A percentile compares a stretch with the other conserved stretches of the same genome.
phyloP scores from a whole-genome alignment of 306 rosid genomes.

The Cucumis cinereus region DNA sequence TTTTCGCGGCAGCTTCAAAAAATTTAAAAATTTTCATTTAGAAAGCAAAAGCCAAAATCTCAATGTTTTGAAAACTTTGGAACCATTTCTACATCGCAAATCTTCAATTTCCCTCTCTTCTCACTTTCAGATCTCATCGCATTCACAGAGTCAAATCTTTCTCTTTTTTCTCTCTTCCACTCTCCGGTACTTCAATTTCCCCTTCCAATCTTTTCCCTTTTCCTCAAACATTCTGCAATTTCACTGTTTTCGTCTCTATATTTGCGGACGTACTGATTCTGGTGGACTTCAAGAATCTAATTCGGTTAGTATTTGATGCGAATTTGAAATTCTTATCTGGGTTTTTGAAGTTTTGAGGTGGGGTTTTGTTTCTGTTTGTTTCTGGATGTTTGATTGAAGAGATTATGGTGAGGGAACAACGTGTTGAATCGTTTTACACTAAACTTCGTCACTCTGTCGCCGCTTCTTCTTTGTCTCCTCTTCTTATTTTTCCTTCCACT shows the following conservation, averaged over 20 bases:
- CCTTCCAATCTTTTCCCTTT: neutral
- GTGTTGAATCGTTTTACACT: constrained; percentile 55
- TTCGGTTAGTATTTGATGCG: neutral
- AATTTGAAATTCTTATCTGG: neutral
- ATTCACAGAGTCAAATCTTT: neutral
- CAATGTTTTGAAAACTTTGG: constrained; percentile 9
- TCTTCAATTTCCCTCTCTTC: neutral
- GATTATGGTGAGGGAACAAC: constrained; percentile 59
- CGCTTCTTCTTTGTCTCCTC: constrained; percentile 40
- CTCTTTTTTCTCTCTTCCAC: neutral
- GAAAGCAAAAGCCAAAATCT: neutral
- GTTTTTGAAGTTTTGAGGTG: neutral
- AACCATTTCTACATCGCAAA: constrained; percentile 1
- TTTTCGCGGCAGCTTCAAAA: constrained; percentile 28
- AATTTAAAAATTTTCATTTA: constrained; percentile 16
- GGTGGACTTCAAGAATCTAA: neutral
- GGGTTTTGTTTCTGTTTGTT: neutral
- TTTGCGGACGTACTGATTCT: neutral
- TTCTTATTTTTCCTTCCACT: constrained; percentile 81
- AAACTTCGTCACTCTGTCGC: constrained; percentile 43
- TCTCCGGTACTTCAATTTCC: constrained; percentile 15
- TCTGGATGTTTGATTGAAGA: constrained; percentile 15
- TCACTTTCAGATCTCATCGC: neutral
- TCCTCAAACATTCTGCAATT: neutral
- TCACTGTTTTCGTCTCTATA: neutral